Evolutionary conservation across 2,329 filamentous ascomycete species (phyloP).

Genomic region (Cyanodermella asteris): DNA sequence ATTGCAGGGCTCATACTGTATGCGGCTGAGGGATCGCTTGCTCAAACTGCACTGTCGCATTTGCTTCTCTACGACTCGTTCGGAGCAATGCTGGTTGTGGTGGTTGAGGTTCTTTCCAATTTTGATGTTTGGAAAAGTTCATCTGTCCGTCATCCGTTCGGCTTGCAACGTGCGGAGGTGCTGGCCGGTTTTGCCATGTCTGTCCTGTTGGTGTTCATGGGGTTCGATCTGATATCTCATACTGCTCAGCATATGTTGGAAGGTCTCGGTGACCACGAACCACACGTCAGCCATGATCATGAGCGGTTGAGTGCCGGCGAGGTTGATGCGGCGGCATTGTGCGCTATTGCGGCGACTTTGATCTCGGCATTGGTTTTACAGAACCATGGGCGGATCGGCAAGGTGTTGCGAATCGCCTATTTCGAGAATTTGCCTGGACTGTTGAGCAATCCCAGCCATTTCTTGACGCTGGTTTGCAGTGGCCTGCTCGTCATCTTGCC

Average conservation of each 20-base stretch:
- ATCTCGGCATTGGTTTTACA: conserved; percentile 69
- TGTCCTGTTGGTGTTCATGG: conserved; percentile 90
- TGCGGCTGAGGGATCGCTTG: conserved; percentile 64
- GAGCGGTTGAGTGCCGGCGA: conserved; percentile 49
- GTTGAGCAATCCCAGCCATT: conserved; percentile 87
- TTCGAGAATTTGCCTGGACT: conserved; percentile 63
- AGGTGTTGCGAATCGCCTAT: conserved; percentile 69
- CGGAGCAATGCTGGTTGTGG: conserved; percentile 74
- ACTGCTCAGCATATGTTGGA: conserved; percentile 86
- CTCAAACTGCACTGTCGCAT: conserved; percentile 80
- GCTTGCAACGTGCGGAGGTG: conserved; percentile 75
- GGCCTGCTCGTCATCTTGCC: conserved; percentile 59
- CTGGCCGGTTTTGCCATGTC: conserved; percentile 91
- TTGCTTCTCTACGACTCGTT: conserved; percentile 89
- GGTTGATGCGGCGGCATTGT: conserved; percentile 58
- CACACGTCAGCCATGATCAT: conserved; percentile 49
- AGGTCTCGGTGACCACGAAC: conserved; percentile 42
- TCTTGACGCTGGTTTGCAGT: conserved; percentile 77
- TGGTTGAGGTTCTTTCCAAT: conserved; percentile 80
- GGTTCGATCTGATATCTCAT: conserved; percentile 84
- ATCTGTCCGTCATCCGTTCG: conserved; percentile 83
- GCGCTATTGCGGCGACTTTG: conserved; percentile 63
- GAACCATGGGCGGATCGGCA: conserved; percentile 82
- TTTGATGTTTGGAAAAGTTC: conserved; percentile 95
- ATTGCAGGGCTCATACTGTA: conserved; percentile 73